Evolutionary conservation across 257 asterid genomes (phyloP), one percentile per base, ranked within the genome.

Genomic region (Paraleonurus japonicus): DNA sequence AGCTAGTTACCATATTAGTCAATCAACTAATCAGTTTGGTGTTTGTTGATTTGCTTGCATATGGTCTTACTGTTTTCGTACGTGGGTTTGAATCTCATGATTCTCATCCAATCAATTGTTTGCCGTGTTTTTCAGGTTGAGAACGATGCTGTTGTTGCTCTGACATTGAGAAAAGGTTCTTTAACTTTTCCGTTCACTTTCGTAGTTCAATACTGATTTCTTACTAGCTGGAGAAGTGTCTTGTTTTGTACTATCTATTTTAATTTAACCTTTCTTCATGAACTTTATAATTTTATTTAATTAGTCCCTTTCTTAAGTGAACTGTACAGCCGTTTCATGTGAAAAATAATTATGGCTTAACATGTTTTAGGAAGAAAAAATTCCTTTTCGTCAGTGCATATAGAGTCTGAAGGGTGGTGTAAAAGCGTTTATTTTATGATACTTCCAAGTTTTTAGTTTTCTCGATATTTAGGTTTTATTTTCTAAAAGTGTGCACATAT

Each of bases 91-190:
- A 51, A 60, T 68, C n/a, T n/a, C n/a, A n/a, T n/a, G n/a, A n/a
- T n/a, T n/a, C 68, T 77, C 54, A 72, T 60, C n/a, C 30, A 37
- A 55, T 50, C 28, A 20, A 22, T 75, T 65, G 16, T 57, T 73
- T 66, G 28, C 37, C 75, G 2, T 70, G 23, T 54, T 30, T 79
- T 80, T 62, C 88, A 94, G 98, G 96, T 94, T 45, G 97, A 90
- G 80, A 94, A 90, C 75, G 98, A 90, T 41, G 87, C 92, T 57
- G 85, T 87, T 61, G 84, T 94, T 79, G 97, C 96, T 53, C 81
- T 94, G 75, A 87, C 95, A 75, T 77, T 94, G 84, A 82, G 97
- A 88, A 91, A 94, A 94, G 98, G 98, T 92, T 78, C 67, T 64
- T 3, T 70, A 54, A 64, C 69, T 67, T 63, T 64, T 48, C 39